Evolutionary conservation across 495 filamentous ascomycete genomes (phyloP).

Genomic region (Margaritispora aquatica): DNA sequence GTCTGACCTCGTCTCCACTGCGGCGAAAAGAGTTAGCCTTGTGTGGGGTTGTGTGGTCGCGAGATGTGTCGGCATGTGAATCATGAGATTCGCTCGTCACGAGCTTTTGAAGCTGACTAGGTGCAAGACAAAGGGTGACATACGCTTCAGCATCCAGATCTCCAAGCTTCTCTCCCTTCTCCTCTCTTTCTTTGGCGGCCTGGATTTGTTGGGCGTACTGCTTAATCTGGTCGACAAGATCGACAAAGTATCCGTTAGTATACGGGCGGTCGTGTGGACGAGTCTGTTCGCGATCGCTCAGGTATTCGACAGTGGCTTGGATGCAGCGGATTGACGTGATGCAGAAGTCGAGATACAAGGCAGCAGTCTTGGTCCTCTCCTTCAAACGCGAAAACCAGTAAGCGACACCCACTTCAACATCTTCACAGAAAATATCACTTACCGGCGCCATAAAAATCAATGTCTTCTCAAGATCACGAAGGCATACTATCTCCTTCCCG

Average conservation of each 20-base stretch:
- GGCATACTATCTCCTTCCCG: constrained; percentile 72
- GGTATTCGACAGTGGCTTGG: constrained; percentile 70
- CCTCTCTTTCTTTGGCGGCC: constrained; percentile 41
- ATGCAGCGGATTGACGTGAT: constrained; percentile 81
- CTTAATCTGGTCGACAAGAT: constrained; percentile 81
- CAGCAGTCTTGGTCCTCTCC: constrained; percentile 62
- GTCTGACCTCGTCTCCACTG: constrained; percentile 60
- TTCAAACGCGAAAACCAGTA: constrained; percentile 59
- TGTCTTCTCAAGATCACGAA: constrained; percentile 86
- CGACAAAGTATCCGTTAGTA: constrained; percentile 88
- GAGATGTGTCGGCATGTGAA: background rate
- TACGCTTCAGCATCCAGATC: constrained; percentile 51
- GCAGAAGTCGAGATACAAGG: constrained; percentile 76
- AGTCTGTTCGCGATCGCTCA: constrained; percentile 75
- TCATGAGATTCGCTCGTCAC: background rate
- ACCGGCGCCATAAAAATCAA: constrained; percentile 81
- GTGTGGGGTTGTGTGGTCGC: background rate
- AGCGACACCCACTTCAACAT: constrained; percentile 55
- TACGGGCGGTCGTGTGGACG: constrained; percentile 79
- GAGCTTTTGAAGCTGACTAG: background rate
- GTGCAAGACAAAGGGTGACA: constrained; percentile 15
- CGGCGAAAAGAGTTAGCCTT: constrained; percentile 32
- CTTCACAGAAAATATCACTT: constrained; percentile 49
- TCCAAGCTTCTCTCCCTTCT: constrained; percentile 33
- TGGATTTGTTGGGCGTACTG: constrained; percentile 58